A percentile compares a stretch with the other conserved stretches of the same genome.
phyloP scores from a whole-genome alignment of 2,329 filamentous ascomycete genomes.

The Dactylella cylindrospora region DNA sequence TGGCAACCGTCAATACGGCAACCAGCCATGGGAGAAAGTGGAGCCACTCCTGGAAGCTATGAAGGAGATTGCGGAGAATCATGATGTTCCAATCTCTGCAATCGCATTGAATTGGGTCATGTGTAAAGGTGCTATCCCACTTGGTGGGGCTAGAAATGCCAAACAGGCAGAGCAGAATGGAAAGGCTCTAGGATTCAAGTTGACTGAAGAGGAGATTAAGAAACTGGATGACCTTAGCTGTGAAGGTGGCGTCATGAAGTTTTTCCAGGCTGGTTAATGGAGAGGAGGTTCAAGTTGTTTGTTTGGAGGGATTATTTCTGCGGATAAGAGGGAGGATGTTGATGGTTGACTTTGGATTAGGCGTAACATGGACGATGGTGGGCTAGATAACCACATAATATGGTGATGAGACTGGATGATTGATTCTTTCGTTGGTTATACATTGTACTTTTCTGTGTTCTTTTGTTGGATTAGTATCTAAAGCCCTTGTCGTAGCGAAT shows the following conservation, averaged over 20 bases:
- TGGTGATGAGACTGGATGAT: too few relatives aligned
- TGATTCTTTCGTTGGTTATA: too few relatives aligned
- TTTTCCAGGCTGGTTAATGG: conserved; percentile 56
- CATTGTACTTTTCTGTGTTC: too few relatives aligned
- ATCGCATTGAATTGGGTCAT: conserved; percentile 56
- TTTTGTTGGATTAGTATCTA: too few relatives aligned
- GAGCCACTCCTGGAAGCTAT: conserved; percentile 52
- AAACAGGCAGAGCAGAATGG: conserved; percentile 54
- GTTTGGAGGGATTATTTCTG: neutral
- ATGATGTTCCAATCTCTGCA: conserved; percentile 48
- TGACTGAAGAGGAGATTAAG: conserved; percentile 54
- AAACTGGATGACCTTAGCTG: conserved; percentile 54
- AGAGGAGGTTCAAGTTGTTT: too few relatives aligned
- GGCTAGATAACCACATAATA: too few relatives aligned
- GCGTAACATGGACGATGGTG: too few relatives aligned
- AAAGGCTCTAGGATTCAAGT: conserved; percentile 53
- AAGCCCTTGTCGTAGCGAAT: too few relatives aligned
- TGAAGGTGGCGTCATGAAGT: conserved; percentile 52
- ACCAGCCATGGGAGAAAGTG: conserved; percentile 55
- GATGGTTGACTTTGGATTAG: neutral
- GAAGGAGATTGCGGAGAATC: conserved; percentile 51
- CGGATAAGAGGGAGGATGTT: neutral
- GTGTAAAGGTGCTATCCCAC: conserved; percentile 54
- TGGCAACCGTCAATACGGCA: conserved; percentile 52
- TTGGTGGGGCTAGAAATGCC: conserved; percentile 54